Evolutionary conservation across 2,329 filamentous ascomycete species (phyloP), one percentile per base, ranked within the genome.

Genomic region (Fusarium pininemorale): DNA sequence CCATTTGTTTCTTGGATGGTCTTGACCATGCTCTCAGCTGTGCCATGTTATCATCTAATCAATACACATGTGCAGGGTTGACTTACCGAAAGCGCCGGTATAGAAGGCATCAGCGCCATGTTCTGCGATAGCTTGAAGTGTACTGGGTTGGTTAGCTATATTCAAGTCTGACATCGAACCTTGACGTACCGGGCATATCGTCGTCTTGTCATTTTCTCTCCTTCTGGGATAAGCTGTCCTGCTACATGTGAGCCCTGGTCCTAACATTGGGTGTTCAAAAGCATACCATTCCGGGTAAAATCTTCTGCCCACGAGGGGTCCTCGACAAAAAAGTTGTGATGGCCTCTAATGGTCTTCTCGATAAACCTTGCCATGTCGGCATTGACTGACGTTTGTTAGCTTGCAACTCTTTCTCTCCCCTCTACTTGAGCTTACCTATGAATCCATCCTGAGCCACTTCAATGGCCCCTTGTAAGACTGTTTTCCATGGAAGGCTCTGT

Each of bases 231-330:
- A 6, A 94, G 85, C 1, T 88, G 92, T 7, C 95, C 85, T 86
- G 41, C 41, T 47, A 62, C 10, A 41, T 61, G 41, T 76, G 30
- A 73, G 56, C 30, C 16, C 37, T 24, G 28, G 16, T 56, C 32
- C 13, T 9, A 22, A 22, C 15, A 14, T 11, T 32, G 24, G 14
- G 24, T 18, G 14, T 13, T n/a, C 3, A 28, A 38, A 37, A 26
- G 55, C 71, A 24, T 64, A 85, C 86, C 96, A 69, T 95, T 91
- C 0, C 94, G 94, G 5, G 94, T 95, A 83, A 98, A 98, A 80
- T 98, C 96, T 54, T 93, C 81, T 0, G 95, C 94, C 92, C 94
- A 98, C 7, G 90, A 89, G 0, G 92, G 91, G 64, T 98, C 90
- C 7, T 93, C 86, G 1, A 91, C 84, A 0, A 98, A 84, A 77